These are phyloP conservation scores for Silene uniflora DNA, from an alignment of 148 eudicot species.

Conservation along the genomic window DNA sequence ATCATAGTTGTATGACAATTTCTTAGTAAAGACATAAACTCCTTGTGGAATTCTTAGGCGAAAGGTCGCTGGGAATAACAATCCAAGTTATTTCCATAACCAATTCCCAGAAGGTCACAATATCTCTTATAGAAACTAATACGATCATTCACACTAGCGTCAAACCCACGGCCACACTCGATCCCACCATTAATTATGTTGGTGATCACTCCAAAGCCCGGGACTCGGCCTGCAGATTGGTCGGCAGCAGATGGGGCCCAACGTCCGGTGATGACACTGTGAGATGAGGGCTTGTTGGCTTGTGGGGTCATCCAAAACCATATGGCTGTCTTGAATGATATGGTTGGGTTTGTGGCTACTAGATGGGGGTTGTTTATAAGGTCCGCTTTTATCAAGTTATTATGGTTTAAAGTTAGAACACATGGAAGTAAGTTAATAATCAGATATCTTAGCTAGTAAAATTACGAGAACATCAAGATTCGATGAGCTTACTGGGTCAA, in stretches of 20 bases:
- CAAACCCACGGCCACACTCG: slow-evolving; percentile 29
- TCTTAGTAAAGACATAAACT: not conserved
- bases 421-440: too few relatives aligned
- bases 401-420: too few relatives aligned
- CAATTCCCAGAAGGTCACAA: not conserved
- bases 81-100: slow-evolving; percentile 9
- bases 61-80: slow-evolving; percentile 10
- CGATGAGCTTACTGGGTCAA: slow-evolving; percentile 36
- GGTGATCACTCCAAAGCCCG: slow-evolving; percentile 38
- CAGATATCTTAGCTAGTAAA: too few relatives aligned
- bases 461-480: too few relatives aligned
- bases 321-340: slow-evolving; percentile 48
- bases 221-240: slow-evolving; percentile 30
- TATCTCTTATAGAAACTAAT: slow-evolving; percentile 36
- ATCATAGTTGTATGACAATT: not conserved
- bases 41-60: not conserved
- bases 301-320: slow-evolving; percentile 64
- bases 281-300: slow-evolving; percentile 43
- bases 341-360: slow-evolving; percentile 34
- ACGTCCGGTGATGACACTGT: slow-evolving; percentile 33
- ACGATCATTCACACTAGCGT: slow-evolving; percentile 22
- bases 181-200: slow-evolving; percentile 45
- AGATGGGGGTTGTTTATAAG: slow-evolving; percentile 46
- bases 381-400: slow-evolving; percentile 16
- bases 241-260: slow-evolving; percentile 44